phyloP scores from a whole-genome alignment of 106 monocot genomes.

The Xerophyta viscosa region DNA sequence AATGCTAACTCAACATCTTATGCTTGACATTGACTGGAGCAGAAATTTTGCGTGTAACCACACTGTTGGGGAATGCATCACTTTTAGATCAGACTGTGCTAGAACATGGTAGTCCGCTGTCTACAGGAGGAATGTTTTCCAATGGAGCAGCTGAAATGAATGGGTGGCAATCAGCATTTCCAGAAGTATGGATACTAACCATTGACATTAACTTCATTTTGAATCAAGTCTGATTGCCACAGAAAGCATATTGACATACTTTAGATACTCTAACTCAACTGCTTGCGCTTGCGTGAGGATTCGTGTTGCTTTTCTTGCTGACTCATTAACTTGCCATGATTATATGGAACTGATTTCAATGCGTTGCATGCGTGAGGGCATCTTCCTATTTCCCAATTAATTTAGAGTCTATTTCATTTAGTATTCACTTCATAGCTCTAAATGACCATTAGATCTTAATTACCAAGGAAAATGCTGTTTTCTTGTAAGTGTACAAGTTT shows the following conservation, averaged over 20 bases:
- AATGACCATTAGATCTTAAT: too few species aligned
- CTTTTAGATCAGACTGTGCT: constrained; percentile 81
- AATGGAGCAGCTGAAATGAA: constrained; percentile 84
- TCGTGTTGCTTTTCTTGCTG: not conserved
- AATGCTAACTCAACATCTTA: constrained; percentile 64
- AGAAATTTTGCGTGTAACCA: constrained; percentile 98
- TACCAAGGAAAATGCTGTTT: too few species aligned
- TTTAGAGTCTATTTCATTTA: too few species aligned
- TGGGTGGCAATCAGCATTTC: constrained; percentile 83
- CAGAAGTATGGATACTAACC: constrained; percentile 99
- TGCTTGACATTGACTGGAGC: constrained; percentile 91
- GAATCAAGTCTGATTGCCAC: constrained; percentile 46
- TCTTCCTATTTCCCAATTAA: too few species aligned
- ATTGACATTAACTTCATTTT: constrained; percentile 83
- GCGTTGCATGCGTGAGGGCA: too few species aligned
- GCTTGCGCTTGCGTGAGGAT: too few species aligned
- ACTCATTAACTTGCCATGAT: not conserved
- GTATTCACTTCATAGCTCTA: too few species aligned
- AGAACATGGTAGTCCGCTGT: constrained; percentile 96
- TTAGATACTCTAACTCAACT: constrained; percentile 10
- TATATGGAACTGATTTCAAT: constrained; percentile 1
- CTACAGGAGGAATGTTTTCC: constrained; percentile 78
- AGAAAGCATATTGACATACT: constrained; percentile 11
- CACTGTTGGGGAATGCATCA: constrained; percentile 95
- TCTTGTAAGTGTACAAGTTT: too few species aligned